phyloP scores from a whole-genome alignment of 164 flowering plant genomes.

The Tetracentron sinense region DNA sequence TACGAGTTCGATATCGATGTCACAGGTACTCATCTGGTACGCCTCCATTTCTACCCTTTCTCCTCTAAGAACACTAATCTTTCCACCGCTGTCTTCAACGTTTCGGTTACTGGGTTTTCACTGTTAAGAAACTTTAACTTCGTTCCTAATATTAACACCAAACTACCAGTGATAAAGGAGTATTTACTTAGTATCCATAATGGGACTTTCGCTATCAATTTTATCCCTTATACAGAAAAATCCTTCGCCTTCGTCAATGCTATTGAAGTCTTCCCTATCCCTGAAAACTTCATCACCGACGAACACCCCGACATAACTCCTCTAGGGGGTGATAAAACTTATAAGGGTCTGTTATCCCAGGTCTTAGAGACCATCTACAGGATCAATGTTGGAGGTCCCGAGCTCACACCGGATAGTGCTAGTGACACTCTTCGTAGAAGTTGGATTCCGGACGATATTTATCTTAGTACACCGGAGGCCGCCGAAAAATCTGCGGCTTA shows the following conservation, averaged over 20 bases:
- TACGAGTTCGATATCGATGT: slow-evolving; percentile 23
- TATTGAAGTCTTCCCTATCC: slow-evolving; percentile 29
- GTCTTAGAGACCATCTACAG: slow-evolving; percentile 25
- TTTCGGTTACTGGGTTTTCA: slow-evolving; percentile 15
- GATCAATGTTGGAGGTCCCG: slow-evolving; percentile 39
- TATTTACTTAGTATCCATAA: slow-evolving; percentile 16
- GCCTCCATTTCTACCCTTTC: slow-evolving; percentile 46
- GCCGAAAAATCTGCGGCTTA: slow-evolving; percentile 6
- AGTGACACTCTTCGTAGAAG: slow-evolving; percentile 29
- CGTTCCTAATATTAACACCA: not conserved
- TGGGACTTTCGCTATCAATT: slow-evolving; percentile 17
- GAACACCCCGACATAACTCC: not conserved
- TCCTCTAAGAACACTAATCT: slow-evolving; percentile 18
- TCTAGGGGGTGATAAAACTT: not conserved
- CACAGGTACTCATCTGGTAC: slow-evolving; percentile 29
- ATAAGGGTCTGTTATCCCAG: slow-evolving; percentile 11
- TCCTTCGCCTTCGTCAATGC: slow-evolving; percentile 42
- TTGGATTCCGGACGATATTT: slow-evolving; percentile 35
- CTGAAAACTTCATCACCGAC: slow-evolving; percentile 13
- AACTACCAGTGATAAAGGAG: slow-evolving; percentile 28
- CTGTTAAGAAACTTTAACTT: slow-evolving; percentile 23
- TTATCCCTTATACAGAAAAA: slow-evolving; percentile 18
- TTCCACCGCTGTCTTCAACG: slow-evolving; percentile 22
- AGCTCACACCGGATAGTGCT: slow-evolving; percentile 14
- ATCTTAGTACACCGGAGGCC: slow-evolving; percentile 5